Conservation (phyloP, 305 asterid genomes). For the Fraxinus platypoda region DNA sequence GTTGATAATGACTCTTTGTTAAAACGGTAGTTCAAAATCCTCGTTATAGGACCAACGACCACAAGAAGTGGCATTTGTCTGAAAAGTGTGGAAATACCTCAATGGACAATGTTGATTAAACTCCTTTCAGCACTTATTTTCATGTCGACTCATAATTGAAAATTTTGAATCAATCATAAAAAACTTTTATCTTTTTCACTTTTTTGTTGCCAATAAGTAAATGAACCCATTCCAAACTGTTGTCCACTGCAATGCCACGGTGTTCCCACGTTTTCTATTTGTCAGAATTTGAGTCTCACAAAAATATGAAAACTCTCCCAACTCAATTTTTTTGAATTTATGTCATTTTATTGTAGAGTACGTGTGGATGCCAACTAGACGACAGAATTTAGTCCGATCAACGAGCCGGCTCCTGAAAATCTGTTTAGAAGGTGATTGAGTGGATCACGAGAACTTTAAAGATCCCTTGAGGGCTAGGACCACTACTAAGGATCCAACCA, state of each 20-base stretch:
- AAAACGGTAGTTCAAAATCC: background rate
- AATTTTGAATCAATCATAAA: constrained; percentile 28
- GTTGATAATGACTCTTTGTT: background rate
- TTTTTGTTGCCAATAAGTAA: constrained; percentile 27
- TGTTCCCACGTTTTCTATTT: constrained; percentile 27
- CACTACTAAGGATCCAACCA: background rate
- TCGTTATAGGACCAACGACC: background rate
- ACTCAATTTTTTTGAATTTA: background rate
- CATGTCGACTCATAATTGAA: constrained; percentile 15
- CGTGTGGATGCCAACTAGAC: no score
- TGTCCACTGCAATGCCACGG: constrained; percentile 23
- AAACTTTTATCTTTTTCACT: constrained; percentile 20
- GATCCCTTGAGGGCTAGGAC: background rate
- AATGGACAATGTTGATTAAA: background rate
- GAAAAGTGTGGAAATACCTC: constrained; percentile 8
- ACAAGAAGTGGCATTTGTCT: constrained; percentile 20
- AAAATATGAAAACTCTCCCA: constrained; percentile 35
- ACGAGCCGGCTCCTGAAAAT: background rate
- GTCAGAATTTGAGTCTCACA: constrained; percentile 46
- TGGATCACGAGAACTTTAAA: background rate
- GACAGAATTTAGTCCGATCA: background rate
- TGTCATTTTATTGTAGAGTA: background rate
- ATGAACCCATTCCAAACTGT: constrained; percentile 31
- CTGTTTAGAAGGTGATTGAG: background rate
- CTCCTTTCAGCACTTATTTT: background rate